Evolutionary conservation across 768 basidiomycete genomes (phyloP).

Genomic region (Mycena venus): DNA sequence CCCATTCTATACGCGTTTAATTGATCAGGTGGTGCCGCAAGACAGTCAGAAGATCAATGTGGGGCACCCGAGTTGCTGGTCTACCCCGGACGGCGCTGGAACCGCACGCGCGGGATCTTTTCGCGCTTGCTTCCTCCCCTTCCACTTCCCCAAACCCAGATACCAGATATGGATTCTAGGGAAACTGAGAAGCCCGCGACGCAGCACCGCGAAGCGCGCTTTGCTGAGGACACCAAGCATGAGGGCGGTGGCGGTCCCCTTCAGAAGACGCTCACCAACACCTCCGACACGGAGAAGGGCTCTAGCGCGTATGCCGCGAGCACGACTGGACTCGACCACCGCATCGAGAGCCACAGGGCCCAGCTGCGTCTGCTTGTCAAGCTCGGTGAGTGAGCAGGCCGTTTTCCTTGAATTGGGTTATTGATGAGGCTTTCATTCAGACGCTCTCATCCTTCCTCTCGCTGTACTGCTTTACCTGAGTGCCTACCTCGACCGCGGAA

Average conservation of each 20-base stretch:
- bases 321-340: constrained; percentile 18
- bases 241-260: constrained; percentile 9
- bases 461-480: constrained; percentile 22
- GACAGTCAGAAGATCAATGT: too few relatives aligned
- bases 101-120: not conserved
- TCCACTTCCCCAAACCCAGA: not conserved
- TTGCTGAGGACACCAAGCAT: not conserved
- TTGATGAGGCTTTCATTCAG: too few relatives aligned
- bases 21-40: too few relatives aligned
- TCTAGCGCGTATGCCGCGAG: constrained; percentile 22
- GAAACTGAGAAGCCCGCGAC: not conserved
- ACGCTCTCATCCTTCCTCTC: constrained; percentile 23
- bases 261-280: constrained; percentile 9
- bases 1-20: too few relatives aligned
- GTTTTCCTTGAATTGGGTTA: not conserved
- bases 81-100: not conserved
- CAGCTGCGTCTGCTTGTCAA: constrained; percentile 14
- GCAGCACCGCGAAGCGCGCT: not conserved
- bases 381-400: not conserved
- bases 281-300: constrained; percentile 17
- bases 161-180: not conserved
- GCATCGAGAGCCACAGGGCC: constrained; percentile 1
- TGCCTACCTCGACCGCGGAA: constrained; percentile 28
- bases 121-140: not conserved
- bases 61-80: too few relatives aligned